Conservation (phyloP, 208 protist genomes). For the Phytomonas sp. region DNA sequence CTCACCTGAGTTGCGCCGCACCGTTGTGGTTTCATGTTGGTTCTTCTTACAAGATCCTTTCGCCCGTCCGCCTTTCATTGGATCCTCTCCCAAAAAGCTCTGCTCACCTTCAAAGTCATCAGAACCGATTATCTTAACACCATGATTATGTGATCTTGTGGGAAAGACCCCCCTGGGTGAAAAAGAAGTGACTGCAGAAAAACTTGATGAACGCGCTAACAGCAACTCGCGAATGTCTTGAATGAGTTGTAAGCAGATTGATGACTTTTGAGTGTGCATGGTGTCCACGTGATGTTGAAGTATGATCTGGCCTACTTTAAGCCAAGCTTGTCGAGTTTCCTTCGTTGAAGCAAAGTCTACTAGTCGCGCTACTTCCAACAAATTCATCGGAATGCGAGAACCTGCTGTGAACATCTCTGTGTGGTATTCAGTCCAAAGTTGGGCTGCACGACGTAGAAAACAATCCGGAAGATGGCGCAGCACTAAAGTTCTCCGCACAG, state of each 20-base stretch:
- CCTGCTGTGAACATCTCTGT: neutral
- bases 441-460: neutral
- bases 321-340: neutral
- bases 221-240: neutral
- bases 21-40: neutral
- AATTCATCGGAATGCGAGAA: neutral
- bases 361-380: neutral
- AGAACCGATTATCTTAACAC: neutral
- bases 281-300: neutral
- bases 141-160: neutral
- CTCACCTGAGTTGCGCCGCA: neutral
- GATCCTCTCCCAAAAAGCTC: neutral
- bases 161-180: neutral
- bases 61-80: neutral
- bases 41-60: neutral
- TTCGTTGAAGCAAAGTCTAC: neutral
- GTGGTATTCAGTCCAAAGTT: neutral
- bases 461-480: neutral
- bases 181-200: neutral
- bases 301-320: neutral
- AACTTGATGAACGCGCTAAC: neutral
- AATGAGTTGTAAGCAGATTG: neutral
- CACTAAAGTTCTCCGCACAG: neutral
- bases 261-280: neutral
- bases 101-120: neutral